Conservation (phyloP, 208 protist genomes). For the Leishmania gerbilli region DNA sequence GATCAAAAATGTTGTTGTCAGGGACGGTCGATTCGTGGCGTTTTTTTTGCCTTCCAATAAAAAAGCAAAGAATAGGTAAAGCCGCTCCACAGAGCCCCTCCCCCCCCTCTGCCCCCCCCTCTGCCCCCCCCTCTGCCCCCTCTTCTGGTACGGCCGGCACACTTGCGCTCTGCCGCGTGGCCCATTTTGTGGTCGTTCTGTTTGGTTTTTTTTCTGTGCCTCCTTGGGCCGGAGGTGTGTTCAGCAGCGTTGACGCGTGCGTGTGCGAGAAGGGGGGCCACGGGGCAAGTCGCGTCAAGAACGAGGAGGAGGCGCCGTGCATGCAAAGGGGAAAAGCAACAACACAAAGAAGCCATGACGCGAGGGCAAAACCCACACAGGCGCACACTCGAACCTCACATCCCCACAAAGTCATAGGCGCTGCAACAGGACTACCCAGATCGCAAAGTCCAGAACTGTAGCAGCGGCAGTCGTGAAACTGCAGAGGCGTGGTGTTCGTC, state of each 20-base stretch:
- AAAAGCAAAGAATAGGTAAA: not conserved
- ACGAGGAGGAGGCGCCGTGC: not conserved
- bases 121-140: too few relatives aligned
- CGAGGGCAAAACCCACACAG: not conserved
- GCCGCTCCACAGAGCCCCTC: not conserved
- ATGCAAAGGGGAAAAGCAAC: not conserved
- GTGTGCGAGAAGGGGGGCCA: not conserved
- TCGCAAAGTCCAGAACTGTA: not conserved
- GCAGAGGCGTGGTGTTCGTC: not conserved
- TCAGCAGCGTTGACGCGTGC: not conserved
- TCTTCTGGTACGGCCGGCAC: not conserved
- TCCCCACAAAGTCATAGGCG: not conserved
- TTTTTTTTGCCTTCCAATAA: not conserved
- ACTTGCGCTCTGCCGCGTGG: not conserved
- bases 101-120: not conserved
- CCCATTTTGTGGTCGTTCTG: not conserved
- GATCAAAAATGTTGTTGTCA: not conserved
- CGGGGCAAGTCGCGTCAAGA: not conserved
- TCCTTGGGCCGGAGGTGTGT: not conserved
- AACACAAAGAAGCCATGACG: too few relatives aligned
- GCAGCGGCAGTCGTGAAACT: not conserved
- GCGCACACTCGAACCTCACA: not conserved
- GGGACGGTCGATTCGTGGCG: slow-evolving; percentile 1
- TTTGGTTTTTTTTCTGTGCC: too few relatives aligned
- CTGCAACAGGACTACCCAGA: not conserved